These are phyloP conservation scores for Ampelomyces quisqualis DNA, from an alignment of 2,329 filamentous ascomycete species.

Conservation along the genomic window DNA sequence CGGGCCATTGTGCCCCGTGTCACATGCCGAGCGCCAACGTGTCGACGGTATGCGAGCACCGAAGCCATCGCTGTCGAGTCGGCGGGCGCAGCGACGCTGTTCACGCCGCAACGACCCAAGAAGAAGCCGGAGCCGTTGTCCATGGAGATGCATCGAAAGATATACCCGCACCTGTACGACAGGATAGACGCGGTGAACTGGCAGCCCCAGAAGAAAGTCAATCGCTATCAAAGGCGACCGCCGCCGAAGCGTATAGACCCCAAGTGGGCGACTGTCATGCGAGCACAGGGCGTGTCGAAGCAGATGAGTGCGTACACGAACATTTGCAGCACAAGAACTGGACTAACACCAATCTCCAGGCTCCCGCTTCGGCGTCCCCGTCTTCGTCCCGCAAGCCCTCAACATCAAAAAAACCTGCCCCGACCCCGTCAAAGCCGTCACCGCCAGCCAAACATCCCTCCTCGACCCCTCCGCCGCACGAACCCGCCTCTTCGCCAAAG, in stretches of 20 bases:
- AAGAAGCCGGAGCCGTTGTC: constrained; percentile 9
- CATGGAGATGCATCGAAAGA: constrained; percentile 22
- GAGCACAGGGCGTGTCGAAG: constrained; percentile 12
- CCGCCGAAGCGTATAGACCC: constrained; percentile 9
- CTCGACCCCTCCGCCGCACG: constrained; percentile 87
- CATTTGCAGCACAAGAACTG: too few species aligned
- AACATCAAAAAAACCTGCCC: constrained; percentile 59
- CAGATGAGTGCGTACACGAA: constrained; percentile 16
- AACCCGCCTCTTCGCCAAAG: constrained; percentile 74
- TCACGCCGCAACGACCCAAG: constrained; percentile 7
- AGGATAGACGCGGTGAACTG: not conserved
- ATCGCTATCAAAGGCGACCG: not conserved
- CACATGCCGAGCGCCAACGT: constrained; percentile 16
- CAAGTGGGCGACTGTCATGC: constrained; percentile 17
- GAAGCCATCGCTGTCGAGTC: constrained; percentile 15
- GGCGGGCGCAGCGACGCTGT: constrained; percentile 3
- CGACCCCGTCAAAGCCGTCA: constrained; percentile 68
- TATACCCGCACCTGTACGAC: constrained; percentile 6
- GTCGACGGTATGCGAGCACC: constrained; percentile 23
- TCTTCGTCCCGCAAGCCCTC: constrained; percentile 54
- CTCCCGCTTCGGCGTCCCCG: constrained; percentile 49
- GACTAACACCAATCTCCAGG: constrained; percentile 13
- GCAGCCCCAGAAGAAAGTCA: not conserved
- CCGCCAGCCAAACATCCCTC: constrained; percentile 65
- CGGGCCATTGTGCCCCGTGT: constrained; percentile 54